Evolutionary conservation across 129 eudicot genomes (phyloP), one percentile per base, ranked within the genome.

Genomic region (Gnaphalium uliginosum): DNA sequence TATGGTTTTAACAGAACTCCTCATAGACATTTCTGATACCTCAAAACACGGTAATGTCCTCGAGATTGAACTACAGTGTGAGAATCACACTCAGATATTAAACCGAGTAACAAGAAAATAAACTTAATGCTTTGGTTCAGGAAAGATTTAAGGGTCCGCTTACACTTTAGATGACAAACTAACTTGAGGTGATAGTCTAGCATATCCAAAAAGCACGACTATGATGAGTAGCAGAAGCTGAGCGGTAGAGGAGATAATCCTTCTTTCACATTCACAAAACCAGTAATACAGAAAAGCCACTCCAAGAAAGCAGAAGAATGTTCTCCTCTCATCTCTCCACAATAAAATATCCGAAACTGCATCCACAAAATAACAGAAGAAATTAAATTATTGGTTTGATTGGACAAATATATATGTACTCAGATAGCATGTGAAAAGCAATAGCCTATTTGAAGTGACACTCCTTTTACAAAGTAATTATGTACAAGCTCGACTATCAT

Each of bases 301-400:
- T 50, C 79, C 82, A 69, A 86, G 65, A 79, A 93, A 93, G 80
- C 72, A 86, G 68, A 84, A 57, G 78, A 90, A 93, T 75, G 96
- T 85, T 75, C 76, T 91, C 88, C 69, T 90, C 81, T 93, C 97
- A 85, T 93, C 87, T 69, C 93, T 88, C 98, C 98, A 93, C 39
- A 90, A 85, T 73, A 93, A 85, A 72, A 93, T 82, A 58, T 93
- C 89, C 30, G 98, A 89, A 88, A 93, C 98, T 93, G 97, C 85
- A 79, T 60, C 64, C 83, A 79, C 46, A 51, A 39, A 35, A 60
- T 46, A 46, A 60, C 24, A 78, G 27, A n/a, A 18, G 24, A 27
- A 29, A 29, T 50, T 7, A 18, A 29, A 17, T 18, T 29, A 64
- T 33, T 6, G 4, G n/a, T 66, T 66, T 17, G 25, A 19, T 54